Base-by-base conservation (phyloP, 768 basidiomycete genomes). In the Baorangia bicolor region DNA sequence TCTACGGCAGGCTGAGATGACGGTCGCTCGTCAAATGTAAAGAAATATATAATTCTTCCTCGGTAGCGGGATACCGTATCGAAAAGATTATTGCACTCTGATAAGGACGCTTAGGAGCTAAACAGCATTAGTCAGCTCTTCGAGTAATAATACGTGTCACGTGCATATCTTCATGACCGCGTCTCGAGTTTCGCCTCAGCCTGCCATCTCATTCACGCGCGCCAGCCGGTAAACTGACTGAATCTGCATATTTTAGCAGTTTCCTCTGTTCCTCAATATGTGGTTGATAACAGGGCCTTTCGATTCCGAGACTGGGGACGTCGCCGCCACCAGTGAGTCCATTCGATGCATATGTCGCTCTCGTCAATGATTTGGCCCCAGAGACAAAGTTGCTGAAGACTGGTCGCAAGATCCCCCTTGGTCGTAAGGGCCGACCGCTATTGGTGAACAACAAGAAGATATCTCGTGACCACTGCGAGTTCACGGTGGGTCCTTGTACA, bases 311-410 rank as follows among this genome's bases (percentile, higher is more conserved):
- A 53, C 46, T 16, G 73, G 68, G 4, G 76, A 79, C 37, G 56
- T 73, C 1, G 64, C 61, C 23, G 71, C 73, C 25, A 71, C 72
- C 50, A 84, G 82, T 79, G 64, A 64, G 74, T 70, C 16, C 16
- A 10, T 51, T 35, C 31, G 31, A 20, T 55, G 75, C 74, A 74
- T 57, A 56, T 59, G 30, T 18, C 39, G n/a, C 39, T 34, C 38
- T 51, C n/a, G 33, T 30, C 35, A 28, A 44, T 30, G 31, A n/a
- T 37, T 53, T 37, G 37, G n/a, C 5, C 12, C 2, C 58, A 82
- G 79, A 74, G 62, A 69, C 65, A 14, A 90, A 89, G 64, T 69
- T 90, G 21, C 74, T 92, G 41, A 89, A 86, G 66, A 75, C 86
- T 2, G 80, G 80, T 16, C 77, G 69, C 35, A 74, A 73, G 13